These are phyloP conservation scores for Colletotrichum limetticola DNA, from an alignment of 2,329 filamentous ascomycete species.

Conservation along the genomic window DNA sequence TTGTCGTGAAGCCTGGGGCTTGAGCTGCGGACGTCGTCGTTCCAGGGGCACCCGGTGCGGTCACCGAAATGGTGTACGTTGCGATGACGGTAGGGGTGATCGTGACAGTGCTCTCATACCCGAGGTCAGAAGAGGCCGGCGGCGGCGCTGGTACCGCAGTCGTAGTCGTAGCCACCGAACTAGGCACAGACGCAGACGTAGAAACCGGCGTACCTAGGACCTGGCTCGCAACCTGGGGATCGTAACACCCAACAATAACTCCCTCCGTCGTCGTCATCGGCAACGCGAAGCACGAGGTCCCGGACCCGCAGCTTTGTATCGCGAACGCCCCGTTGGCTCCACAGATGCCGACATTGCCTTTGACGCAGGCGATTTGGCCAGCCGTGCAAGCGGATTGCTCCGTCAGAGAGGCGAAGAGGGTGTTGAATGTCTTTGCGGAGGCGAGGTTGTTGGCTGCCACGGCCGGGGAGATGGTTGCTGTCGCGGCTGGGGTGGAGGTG, in stretches of 20 bases:
- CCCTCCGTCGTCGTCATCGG: slow-evolving; percentile 62
- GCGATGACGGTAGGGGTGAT: slow-evolving; percentile 27
- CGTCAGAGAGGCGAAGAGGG: slow-evolving; percentile 55
- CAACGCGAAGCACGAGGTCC: slow-evolving; percentile 61
- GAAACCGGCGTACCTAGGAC: slow-evolving; percentile 50
- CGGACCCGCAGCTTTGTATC: slow-evolving; percentile 49
- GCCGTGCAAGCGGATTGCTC: slow-evolving; percentile 57
- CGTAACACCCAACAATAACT: slow-evolving; percentile 60
- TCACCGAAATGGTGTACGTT: slow-evolving; percentile 29
- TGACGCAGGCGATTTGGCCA: slow-evolving; percentile 63
- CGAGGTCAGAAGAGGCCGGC: background rate
- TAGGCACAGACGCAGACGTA: slow-evolving; percentile 36
- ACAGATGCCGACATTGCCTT: slow-evolving; percentile 61
- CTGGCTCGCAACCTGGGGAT: slow-evolving; percentile 50
- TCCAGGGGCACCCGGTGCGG: background rate
- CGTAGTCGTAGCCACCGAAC: background rate
- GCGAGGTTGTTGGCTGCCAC: slow-evolving; percentile 58
- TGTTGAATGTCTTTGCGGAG: slow-evolving; percentile 58
- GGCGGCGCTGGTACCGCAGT: slow-evolving; percentile 4
- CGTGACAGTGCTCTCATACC: slow-evolving; percentile 18
- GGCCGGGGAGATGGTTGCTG: slow-evolving; percentile 52
- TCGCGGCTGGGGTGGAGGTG: slow-evolving; percentile 46
- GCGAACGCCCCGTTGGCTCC: slow-evolving; percentile 51
- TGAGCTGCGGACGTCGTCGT: slow-evolving; percentile 1
- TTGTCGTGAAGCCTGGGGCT: slow-evolving; percentile 9